phyloP scores from a whole-genome alignment of 176 grass and related monocot genomes.

The Pontederia paniculata region DNA sequence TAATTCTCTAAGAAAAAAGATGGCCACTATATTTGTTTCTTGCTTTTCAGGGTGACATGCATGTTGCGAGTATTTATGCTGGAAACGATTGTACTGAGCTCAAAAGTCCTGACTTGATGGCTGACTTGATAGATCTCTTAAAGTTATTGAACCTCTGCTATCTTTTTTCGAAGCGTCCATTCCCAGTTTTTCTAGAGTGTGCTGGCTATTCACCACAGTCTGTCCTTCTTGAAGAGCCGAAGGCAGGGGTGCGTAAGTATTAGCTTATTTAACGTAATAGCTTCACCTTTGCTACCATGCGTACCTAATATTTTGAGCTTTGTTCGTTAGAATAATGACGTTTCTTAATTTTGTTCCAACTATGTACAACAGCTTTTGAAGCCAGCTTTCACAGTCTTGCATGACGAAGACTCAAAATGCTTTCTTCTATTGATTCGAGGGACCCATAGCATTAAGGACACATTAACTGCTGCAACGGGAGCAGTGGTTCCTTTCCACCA shows the following conservation, averaged over 20 bases:
- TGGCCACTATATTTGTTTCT: background rate
- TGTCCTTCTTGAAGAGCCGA: constrained; percentile 65
- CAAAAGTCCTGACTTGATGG: constrained; percentile 39
- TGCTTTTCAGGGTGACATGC: constrained; percentile 44
- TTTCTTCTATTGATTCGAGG: constrained; percentile 78
- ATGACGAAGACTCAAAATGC: constrained; percentile 57
- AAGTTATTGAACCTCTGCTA: constrained; percentile 68
- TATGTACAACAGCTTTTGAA: constrained; percentile 23
- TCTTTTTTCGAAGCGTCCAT: constrained; percentile 82
- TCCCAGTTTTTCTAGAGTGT: constrained; percentile 59
- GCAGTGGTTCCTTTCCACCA: constrained; percentile 81
- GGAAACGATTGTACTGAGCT: constrained; percentile 61
- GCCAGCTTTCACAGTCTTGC: constrained; percentile 55
- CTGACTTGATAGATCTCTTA: constrained; percentile 53
- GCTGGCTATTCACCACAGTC: constrained; percentile 60
- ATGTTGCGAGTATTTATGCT: constrained; percentile 46
- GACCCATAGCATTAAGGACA: constrained; percentile 71
- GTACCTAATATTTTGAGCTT: no score
- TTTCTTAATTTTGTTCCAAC: background rate
- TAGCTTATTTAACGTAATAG: background rate
- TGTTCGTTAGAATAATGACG: no score
- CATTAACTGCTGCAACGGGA: constrained; percentile 60
- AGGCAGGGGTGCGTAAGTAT: constrained; percentile 93
- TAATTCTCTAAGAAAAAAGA: background rate
- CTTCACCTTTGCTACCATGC: background rate